phyloP scores from a whole-genome alignment of 2,329 filamentous ascomycete genomes.

The Leptographium galeiforme region DNA sequence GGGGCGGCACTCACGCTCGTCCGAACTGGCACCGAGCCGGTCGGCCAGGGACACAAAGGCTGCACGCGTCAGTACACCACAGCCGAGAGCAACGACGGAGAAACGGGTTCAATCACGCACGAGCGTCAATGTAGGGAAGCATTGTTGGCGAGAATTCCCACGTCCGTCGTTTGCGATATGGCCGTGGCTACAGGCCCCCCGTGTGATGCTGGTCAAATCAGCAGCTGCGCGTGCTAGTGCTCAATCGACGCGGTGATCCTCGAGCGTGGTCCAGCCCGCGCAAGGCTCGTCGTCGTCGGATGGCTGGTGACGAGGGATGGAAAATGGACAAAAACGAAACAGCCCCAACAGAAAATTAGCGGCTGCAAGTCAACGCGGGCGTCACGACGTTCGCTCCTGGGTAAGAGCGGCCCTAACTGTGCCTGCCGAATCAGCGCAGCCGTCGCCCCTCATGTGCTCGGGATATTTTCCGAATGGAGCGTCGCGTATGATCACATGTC shows the following conservation, averaged over 20 bases:
- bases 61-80: slow-evolving; percentile 11
- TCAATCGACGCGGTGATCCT: neutral
- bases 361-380: neutral
- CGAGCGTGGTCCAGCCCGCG: neutral
- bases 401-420: neutral
- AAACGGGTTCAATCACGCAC: slow-evolving; percentile 7
- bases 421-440: slow-evolving; percentile 5
- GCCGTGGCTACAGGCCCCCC: too few species aligned
- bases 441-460: slow-evolving; percentile 1
- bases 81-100: neutral
- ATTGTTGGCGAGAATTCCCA: slow-evolving; percentile 8
- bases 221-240: neutral
- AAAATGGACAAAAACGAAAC: neutral
- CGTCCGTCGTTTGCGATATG: neutral
- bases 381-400: neutral
- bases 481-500: neutral
- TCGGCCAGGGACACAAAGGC: slow-evolving; percentile 30
- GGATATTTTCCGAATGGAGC: neutral
- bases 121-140: slow-evolving; percentile 17
- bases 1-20: slow-evolving; percentile 29
- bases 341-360: neutral
- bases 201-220: neutral
- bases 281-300: neutral
- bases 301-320: neutral
- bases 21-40: slow-evolving; percentile 28